A percentile compares a stretch with the other conserved stretches of the same genome.
These are phyloP conservation scores for Phlebiopsis gigantea DNA, from an alignment of 768 basidiomycete genomes.

Conservation along the genomic window DNA sequence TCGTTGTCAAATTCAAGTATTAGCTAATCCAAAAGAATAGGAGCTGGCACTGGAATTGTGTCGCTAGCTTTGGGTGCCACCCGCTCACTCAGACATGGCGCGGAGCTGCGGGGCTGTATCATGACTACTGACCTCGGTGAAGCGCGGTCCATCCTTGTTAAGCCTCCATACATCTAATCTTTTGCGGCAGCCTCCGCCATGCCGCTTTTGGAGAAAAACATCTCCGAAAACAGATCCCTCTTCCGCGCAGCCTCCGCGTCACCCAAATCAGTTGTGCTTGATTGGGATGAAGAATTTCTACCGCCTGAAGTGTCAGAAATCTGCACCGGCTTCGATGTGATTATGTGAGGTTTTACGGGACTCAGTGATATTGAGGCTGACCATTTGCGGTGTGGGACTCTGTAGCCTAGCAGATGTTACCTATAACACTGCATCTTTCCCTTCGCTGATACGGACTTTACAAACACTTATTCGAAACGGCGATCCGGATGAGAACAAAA, in stretches of 20 bases:
- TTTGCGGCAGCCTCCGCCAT: slow-evolving; percentile 64
- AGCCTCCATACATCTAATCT: background rate
- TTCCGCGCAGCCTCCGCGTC: slow-evolving; percentile 23
- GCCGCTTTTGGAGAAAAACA: slow-evolving; percentile 70
- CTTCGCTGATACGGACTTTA: slow-evolving; percentile 68
- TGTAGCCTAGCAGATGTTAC: slow-evolving; percentile 90
- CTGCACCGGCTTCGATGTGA: slow-evolving; percentile 46
- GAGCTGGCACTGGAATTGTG: slow-evolving; percentile 83
- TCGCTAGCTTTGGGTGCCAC: slow-evolving; percentile 60
- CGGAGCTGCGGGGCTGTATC: slow-evolving; percentile 25
- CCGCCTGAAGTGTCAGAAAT: slow-evolving; percentile 38
- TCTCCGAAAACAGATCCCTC: slow-evolving; percentile 38
- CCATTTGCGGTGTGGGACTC: background rate
- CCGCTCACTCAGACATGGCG: slow-evolving; percentile 31
- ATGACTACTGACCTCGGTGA: slow-evolving; percentile 71
- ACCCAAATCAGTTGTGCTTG: slow-evolving; percentile 41
- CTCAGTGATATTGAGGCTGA: background rate
- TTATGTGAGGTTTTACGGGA: slow-evolving; percentile 49
- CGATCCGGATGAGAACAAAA: background rate
- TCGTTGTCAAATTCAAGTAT: background rate
- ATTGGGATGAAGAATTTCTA: slow-evolving; percentile 69
- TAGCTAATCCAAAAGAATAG: slow-evolving; percentile 32
- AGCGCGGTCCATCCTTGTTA: slow-evolving; percentile 20
- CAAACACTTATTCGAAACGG: slow-evolving; percentile 36
- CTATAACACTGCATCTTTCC: slow-evolving; percentile 86